Evolutionary conservation across 2,329 filamentous ascomycete genomes (phyloP), one percentile per base, ranked within the genome.

Genomic region (Talaromyces sp.): DNA sequence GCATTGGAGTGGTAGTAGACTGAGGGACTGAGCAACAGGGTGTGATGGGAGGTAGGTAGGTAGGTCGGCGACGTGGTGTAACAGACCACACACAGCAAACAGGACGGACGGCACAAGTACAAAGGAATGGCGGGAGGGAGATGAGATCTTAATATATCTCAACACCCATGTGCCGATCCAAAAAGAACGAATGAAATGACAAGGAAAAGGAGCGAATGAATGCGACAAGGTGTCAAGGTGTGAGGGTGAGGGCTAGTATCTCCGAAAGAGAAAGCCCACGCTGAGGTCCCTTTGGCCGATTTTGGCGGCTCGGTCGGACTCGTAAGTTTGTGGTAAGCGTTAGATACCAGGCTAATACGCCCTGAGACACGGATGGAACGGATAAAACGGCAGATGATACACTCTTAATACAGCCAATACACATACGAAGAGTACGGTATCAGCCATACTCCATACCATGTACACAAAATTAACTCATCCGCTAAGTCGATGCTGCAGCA

Each of bases 161-260:
- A 25, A 38, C 15, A 36, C 31, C 31, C 56, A 19, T 59, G 56
- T 27, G 22, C 38, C 56, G 36, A 45, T 59, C 56, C 5, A 17
- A 29, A 59, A 31, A 27, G 56, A 59, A 5, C 56, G 56, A 59
- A 43, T 43, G 56, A 43, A 43, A 11, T 2, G 36, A 36, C 56
- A 59, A 27, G 25, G 56, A 43, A 43, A 58, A 59, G 25, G 56
- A 59, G 36, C 34, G 38, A 59, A 59, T 27, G 56, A 45, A 29
- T 43, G 56, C 36, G 13, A 58, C 17, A 17, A 31, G n/a, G 19
- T 4, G 19, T n/a, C 3, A 27, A 40, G 29, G 27, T 13, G 54
- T 19, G 29, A 34, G 54, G 1, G 8, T 4, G 49, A 43, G 15
- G 15, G 38, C 38, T 31, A 13, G 6, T n/a, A 17, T 19, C 19